These are phyloP conservation scores for Fusarium anthophilum DNA, from an alignment of 2,329 filamentous ascomycete species.

Conservation along the genomic window DNA sequence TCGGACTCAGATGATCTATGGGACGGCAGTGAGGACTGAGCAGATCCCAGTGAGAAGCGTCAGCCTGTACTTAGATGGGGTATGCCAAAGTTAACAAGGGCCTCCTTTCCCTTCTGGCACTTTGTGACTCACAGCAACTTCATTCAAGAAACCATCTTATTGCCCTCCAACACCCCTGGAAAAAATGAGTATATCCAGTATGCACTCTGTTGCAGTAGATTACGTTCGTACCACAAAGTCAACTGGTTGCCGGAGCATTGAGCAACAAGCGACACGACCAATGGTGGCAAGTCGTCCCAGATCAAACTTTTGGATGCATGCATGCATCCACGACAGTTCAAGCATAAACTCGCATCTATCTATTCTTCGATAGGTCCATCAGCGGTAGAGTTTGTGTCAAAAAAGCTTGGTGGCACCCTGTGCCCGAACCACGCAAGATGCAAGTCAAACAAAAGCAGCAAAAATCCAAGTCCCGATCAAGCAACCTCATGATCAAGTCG, in stretches of 20 bases:
- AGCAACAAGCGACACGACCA: not conserved
- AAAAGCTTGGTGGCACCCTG: not conserved
- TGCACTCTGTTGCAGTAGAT: accelerated
- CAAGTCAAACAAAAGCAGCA: not conserved
- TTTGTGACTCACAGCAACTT: too few relatives aligned
- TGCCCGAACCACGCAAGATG: too few relatives aligned
- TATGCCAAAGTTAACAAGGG: not conserved
- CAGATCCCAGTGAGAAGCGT: not conserved
- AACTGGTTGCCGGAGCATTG: not conserved
- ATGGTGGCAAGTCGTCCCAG: not conserved
- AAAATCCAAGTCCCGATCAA: accelerated
- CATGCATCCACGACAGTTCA: not conserved
- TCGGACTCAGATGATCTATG: not conserved
- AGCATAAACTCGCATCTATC: not conserved
- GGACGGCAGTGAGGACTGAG: not conserved
- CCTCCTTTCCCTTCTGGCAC: not conserved
- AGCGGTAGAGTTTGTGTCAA: not conserved
- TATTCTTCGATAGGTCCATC: accelerated
- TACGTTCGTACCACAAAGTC: accelerated
- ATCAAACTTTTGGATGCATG: not conserved
- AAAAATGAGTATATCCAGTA: accelerated
- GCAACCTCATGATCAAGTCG: accelerated
- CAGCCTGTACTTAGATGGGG: not conserved
- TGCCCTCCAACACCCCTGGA: not conserved
- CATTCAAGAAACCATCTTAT: not conserved